Percentiles rank a stretch among this genome's conserved stretches.
These are phyloP conservation scores for Candida sp. DNA, from an alignment of 1,139 yeast genomes.

Conservation along the genomic window DNA sequence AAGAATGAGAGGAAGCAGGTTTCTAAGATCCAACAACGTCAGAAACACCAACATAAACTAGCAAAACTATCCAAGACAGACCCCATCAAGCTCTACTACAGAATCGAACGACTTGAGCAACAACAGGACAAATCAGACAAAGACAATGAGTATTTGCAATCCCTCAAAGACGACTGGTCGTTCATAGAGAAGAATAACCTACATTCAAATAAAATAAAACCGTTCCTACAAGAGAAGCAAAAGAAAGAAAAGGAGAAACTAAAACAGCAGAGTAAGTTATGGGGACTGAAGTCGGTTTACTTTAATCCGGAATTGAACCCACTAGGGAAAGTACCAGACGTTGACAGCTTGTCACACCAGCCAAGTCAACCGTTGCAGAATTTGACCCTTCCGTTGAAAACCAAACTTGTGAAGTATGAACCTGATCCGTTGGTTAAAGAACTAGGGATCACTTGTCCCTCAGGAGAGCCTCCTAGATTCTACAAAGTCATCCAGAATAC, in stretches of 20 bases:
- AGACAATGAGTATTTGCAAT: constrained; percentile 26
- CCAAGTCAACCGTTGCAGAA: constrained; percentile 23
- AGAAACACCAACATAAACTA: constrained; percentile 32
- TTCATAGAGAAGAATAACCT: constrained; percentile 39
- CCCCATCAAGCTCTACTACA: constrained; percentile 36
- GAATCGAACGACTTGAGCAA: constrained; percentile 29
- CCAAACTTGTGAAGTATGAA: constrained; percentile 15
- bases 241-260: constrained; percentile 18
- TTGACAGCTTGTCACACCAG: neutral
- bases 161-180: constrained; percentile 43
- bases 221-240: constrained; percentile 24
- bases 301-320: constrained; percentile 54
- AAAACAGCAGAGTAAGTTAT: constrained; percentile 29
- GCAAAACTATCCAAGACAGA: constrained; percentile 32
- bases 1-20: constrained; percentile 43
- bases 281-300: constrained; percentile 44
- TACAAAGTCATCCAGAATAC: constrained; percentile 43
- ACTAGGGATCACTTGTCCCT: constrained; percentile 35
- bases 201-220: constrained; percentile 32
- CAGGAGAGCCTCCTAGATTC: constrained; percentile 43
- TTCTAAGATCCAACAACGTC: constrained; percentile 41
- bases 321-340: constrained; percentile 44
- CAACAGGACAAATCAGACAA: constrained; percentile 19
- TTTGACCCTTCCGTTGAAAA: constrained; percentile 28
- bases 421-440: constrained; percentile 33